Conservation (phyloP, 371 early-diverging fungal species). For the Syncephalis plumigaleata region DNA sequence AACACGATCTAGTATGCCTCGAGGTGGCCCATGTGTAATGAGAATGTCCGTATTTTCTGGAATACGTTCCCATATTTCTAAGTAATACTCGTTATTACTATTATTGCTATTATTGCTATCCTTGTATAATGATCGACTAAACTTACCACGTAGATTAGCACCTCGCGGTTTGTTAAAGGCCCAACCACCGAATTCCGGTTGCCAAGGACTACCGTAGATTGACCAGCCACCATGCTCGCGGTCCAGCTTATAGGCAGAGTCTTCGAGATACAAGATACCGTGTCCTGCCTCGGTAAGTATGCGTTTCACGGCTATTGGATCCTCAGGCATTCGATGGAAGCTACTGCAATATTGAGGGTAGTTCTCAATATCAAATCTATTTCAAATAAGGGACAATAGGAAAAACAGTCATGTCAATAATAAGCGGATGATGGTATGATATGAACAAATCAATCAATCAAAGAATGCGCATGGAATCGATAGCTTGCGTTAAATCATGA, state of each 20-base stretch:
- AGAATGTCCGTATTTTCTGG: constrained; percentile 24
- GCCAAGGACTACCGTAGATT: constrained; percentile 29
- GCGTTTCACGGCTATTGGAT: constrained; percentile 4
- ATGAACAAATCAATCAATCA: no score
- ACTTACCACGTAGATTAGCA: constrained; percentile 12
- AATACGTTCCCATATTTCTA: constrained; percentile 21
- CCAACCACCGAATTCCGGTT: constrained; percentile 26
- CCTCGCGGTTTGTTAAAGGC: constrained; percentile 22
- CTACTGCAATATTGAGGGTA: constrained; percentile 4
- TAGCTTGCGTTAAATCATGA: constrained; percentile 19
- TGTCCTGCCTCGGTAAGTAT: constrained; percentile 8
- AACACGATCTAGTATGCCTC: constrained; percentile 16
- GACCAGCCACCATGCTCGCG: no score
- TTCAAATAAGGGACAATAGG: background rate
- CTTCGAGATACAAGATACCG: constrained; percentile 25
- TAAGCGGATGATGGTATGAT: no score
- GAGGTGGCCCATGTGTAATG: constrained; percentile 33
- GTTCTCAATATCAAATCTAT: constrained; percentile 7
- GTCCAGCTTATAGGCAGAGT: constrained; percentile 10
- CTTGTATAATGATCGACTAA: background rate
- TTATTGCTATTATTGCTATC: background rate
- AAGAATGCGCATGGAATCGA: no score
- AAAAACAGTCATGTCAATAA: background rate
- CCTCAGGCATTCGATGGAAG: constrained; percentile 9
- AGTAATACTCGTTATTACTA: background rate